phyloP scores from a whole-genome alignment of 441 rosid species.

The Dalechampia spathulata region DNA sequence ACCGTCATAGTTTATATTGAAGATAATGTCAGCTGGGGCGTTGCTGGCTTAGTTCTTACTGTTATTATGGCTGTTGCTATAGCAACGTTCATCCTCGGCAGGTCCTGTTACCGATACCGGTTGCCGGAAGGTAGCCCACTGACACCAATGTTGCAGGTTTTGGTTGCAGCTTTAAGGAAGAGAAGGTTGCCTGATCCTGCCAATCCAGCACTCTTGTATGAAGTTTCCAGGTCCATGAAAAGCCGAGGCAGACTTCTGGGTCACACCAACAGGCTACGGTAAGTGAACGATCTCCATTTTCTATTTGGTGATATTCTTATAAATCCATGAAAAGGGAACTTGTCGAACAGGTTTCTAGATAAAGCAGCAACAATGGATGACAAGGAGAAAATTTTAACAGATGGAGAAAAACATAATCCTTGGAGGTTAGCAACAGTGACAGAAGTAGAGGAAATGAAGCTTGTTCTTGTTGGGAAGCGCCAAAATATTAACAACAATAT shows the following conservation, averaged over 20 bases:
- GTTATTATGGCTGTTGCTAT: slow-evolving; percentile 56
- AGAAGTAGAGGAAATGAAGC: slow-evolving; percentile 69
- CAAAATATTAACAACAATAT: no score
- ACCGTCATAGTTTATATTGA: slow-evolving; percentile 70
- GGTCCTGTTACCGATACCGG: slow-evolving; percentile 41
- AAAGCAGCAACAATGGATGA: slow-evolving; percentile 63
- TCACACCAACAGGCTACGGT: slow-evolving; percentile 51
- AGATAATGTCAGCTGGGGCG: slow-evolving; percentile 76
- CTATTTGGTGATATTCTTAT: no score
- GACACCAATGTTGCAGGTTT: slow-evolving; percentile 55
- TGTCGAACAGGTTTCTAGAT: slow-evolving; percentile 69
- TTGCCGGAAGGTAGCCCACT: slow-evolving; percentile 72
- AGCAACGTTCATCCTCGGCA: slow-evolving; percentile 49
- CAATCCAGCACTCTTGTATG: slow-evolving; percentile 47
- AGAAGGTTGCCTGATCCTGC: slow-evolving; percentile 43
- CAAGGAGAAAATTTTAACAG: slow-evolving; percentile 32
- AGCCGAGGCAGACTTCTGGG: slow-evolving; percentile 43
- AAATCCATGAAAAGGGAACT: no score
- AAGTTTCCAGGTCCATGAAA: slow-evolving; percentile 34
- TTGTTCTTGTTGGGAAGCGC: no score
- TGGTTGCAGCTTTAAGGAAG: slow-evolving; percentile 61
- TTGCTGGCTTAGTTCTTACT: slow-evolving; percentile 66
- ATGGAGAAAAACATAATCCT: slow-evolving; percentile 20
- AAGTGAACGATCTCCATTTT: no score
- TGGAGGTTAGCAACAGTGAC: slow-evolving; percentile 76